Evolutionary conservation across 768 basidiomycete genomes (phyloP), one percentile per base, ranked within the genome.

Genomic region (Lactarius trivialis): DNA sequence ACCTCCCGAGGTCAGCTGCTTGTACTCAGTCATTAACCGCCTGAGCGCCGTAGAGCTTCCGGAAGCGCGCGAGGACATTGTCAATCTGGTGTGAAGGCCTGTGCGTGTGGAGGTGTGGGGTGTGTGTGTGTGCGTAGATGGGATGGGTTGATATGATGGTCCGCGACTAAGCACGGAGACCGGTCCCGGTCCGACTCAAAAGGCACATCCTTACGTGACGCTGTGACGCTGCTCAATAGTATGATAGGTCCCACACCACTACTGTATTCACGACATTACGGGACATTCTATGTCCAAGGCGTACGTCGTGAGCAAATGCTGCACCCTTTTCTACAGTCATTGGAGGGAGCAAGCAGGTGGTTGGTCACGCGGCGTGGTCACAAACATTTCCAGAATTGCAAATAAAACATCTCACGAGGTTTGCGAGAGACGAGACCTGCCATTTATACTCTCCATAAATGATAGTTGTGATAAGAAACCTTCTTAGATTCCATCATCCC

Each of bases 11-110:
- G 88, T 90, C 70, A 93, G 80, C 67, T 90, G 89, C 73, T 86
- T 90, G 79, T 93, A 93, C 70, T 97, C 93, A 2, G 89, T 93
- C 94, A 95, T 96, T 57, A 96, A 78, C 49, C 93, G 81, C 64
- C 90, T 82, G 51, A 91, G 77, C 11, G 93, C 93, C 7, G 91
- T 94, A 36, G 85, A 75, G 66, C 75, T 85, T 56, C 72, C 78
- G 12, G 82, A 78, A 43, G 74, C 72, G 71, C 85, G 80, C 64
- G 81, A 72, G 71, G 77, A 79, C 85, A 85, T 85, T 55, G 28
- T 19, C 17, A 21, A 32, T 2, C 24, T 15, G 12, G 12, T 48
- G 39, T 41, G 51, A 30, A 21, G 28, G 57, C 2, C 17, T 15
- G 43, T 4, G 14, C 11, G 26, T 21, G 14, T 14, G 24, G 50